Evolutionary conservation across 306 rosid species (phyloP), one percentile per base, ranked within the genome.

Genomic region (Calophaca sinica): DNA sequence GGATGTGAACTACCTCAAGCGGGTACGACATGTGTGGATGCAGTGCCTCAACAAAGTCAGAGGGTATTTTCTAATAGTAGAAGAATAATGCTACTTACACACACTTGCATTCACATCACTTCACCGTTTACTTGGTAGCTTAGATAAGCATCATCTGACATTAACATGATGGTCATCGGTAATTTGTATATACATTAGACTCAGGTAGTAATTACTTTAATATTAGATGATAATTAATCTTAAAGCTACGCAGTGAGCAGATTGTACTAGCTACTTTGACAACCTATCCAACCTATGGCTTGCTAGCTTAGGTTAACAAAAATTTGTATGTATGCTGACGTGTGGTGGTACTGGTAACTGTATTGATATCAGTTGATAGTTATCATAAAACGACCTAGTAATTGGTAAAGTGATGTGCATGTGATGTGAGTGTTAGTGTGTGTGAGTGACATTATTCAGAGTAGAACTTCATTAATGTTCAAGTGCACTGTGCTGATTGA

Each of bases 1-100:
- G 98, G 98, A 54, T 85, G 86, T 60, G 98, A 91, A 81, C 70
- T 88, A 48, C 70, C 96, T 45, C 44, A 89, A 3, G 75, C 86
- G 3, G 85, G 81, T 15, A 76, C 87, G 58, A 83, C 80, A 73
- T 84, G 85, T 33, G 86, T 52, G 68, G 93, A 87, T 51, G 54
- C 83, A 68, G 79, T 36, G n/a, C 10, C 84, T 77, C 97, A 81
- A 83, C 97, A 81, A 80, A 87, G 74, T 73, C 89, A 70, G 71
- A 88, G 93, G 93, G 98, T 93, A 88, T 73, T 69, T 59, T 62
- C 49, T 59, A 70, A 59, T 65, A 8, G 48, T 32, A 69, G 62
- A 61, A 41, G 66, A 62, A 62, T 52, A 62, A 42, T 71, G 66
- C 53, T 42, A 29, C 49, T 70, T 7, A 45, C 33, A 48, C 51